phyloP scores from a whole-genome alignment of 768 basidiomycete genomes.

The Neoboletus brunneissimus region DNA sequence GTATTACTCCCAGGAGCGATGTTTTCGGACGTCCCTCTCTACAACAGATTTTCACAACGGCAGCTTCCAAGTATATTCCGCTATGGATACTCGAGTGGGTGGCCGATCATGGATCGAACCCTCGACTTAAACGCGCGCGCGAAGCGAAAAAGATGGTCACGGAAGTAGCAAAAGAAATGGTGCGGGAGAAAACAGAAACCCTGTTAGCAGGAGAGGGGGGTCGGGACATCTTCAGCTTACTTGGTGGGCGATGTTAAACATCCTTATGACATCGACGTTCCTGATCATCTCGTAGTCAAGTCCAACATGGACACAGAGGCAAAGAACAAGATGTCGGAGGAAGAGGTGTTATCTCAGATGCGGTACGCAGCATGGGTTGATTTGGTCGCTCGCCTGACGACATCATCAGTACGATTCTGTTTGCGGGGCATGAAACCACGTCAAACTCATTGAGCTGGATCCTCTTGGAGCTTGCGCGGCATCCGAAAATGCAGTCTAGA shows the following conservation, averaged over 20 bases:
- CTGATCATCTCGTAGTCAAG: slow-evolving; percentile 16
- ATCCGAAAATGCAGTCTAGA: slow-evolving; percentile 55
- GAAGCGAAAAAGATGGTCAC: slow-evolving; percentile 3
- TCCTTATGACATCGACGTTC: not conserved
- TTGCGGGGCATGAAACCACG: slow-evolving; percentile 61
- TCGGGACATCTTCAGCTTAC: slow-evolving; percentile 30
- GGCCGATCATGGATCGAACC: slow-evolving; percentile 24
- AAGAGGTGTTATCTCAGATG: slow-evolving; percentile 17
- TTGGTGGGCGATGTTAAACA: slow-evolving; percentile 31
- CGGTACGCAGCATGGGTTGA: slow-evolving; percentile 13
- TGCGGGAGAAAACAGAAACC: slow-evolving; percentile 14
- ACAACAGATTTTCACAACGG: slow-evolving; percentile 16
- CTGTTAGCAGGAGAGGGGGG: slow-evolving; percentile 15
- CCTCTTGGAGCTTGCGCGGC: slow-evolving; percentile 57
- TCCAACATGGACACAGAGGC: slow-evolving; percentile 29
- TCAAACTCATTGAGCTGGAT: slow-evolving; percentile 59
- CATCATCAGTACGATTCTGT: slow-evolving; percentile 41
- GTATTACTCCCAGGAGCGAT: slow-evolving; percentile 21
- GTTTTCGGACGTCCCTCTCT: slow-evolving; percentile 19
- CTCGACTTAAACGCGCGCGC: slow-evolving; percentile 20
- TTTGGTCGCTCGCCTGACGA: not conserved
- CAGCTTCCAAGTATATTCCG: slow-evolving; percentile 16
- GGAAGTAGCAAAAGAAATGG: slow-evolving; percentile 14
- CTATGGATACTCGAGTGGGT: slow-evolving; percentile 32
- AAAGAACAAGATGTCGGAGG: slow-evolving; percentile 24